Conservation (phyloP, 805 yeast genomes). For the Phaffomyces opuntiae region DNA sequence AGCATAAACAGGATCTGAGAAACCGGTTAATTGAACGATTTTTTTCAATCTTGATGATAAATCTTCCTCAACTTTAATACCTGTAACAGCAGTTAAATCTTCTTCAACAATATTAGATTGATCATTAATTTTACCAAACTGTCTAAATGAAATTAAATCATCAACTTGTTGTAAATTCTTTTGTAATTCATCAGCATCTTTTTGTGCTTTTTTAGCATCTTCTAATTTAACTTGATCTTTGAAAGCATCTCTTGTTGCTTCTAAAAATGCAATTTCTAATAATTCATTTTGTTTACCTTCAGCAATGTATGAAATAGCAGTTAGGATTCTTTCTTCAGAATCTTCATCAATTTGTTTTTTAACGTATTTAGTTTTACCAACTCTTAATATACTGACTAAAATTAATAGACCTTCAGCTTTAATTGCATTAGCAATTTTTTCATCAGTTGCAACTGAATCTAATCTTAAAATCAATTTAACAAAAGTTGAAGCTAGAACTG, state of each 20-base stretch:
- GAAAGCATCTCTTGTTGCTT: slow-evolving; percentile 84
- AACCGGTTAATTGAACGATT: slow-evolving; percentile 93
- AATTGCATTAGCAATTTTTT: slow-evolving; percentile 66
- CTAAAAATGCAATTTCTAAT: slow-evolving; percentile 66
- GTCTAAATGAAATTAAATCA: slow-evolving; percentile 73
- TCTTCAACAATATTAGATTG: slow-evolving; percentile 42
- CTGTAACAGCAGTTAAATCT: slow-evolving; percentile 53
- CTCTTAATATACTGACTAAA: slow-evolving; percentile 86
- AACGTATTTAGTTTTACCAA: slow-evolving; percentile 67
- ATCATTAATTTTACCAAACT: slow-evolving; percentile 45
- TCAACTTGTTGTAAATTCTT: slow-evolving; percentile 71
- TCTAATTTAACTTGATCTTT: slow-evolving; percentile 57
- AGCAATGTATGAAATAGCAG: slow-evolving; percentile 76
- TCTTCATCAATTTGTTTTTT: slow-evolving; percentile 87
- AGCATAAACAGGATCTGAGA: slow-evolving; percentile 95
- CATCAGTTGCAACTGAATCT: slow-evolving; percentile 46
- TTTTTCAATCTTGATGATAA: slow-evolving; percentile 76
- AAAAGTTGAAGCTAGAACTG: slow-evolving; percentile 81
- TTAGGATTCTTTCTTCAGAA: slow-evolving; percentile 85
- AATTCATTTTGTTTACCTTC: slow-evolving; percentile 48
- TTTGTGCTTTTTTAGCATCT: slow-evolving; percentile 50
- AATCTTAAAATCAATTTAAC: slow-evolving; percentile 82
- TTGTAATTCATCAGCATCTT: slow-evolving; percentile 49
- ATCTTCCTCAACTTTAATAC: slow-evolving; percentile 45
- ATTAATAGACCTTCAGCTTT: slow-evolving; percentile 93